Conservation (phyloP, 2,329 filamentous ascomycete species). For the Camptophora hylomeconis region DNA sequence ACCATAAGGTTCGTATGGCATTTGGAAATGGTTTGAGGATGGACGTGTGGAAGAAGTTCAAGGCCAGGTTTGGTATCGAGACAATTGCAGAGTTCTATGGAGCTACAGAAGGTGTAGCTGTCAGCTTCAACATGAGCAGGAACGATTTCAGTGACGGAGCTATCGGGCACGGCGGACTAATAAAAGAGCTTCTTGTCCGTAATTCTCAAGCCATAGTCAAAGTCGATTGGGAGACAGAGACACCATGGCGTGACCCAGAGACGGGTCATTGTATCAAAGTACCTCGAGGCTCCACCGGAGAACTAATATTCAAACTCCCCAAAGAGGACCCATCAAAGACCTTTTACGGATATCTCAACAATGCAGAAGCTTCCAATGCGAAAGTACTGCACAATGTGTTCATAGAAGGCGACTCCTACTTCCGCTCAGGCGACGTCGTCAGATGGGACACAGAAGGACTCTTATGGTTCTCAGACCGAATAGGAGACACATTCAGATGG, state of each 20-base stretch:
- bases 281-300: conserved; percentile 52
- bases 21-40: conserved; percentile 78
- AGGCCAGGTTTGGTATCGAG: conserved; percentile 63
- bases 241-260: conserved; percentile 51
- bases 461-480: conserved; percentile 57
- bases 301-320: conserved; percentile 54
- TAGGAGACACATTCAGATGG: conserved; percentile 66
- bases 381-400: conserved; percentile 55
- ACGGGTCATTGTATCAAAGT: conserved; percentile 56
- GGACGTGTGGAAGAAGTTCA: conserved; percentile 75
- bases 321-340: conserved; percentile 40
- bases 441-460: conserved; percentile 48
- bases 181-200: conserved; percentile 45
- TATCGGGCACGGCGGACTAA: conserved; percentile 57
- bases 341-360: conserved; percentile 60
- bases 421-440: conserved; percentile 55
- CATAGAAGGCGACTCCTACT: conserved; percentile 54
- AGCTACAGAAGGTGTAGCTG: conserved; percentile 58
- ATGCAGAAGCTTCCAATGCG: conserved; percentile 51
- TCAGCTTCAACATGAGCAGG: conserved; percentile 57
- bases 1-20: conserved; percentile 59
- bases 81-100: conserved; percentile 71
- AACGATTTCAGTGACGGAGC: conserved; percentile 66
- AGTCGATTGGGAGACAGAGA: conserved; percentile 58
- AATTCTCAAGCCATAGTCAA: conserved; percentile 46